Evolutionary conservation across 106 monocot genomes (phyloP).

Genomic region (Acanthochlamys bracteata): DNA sequence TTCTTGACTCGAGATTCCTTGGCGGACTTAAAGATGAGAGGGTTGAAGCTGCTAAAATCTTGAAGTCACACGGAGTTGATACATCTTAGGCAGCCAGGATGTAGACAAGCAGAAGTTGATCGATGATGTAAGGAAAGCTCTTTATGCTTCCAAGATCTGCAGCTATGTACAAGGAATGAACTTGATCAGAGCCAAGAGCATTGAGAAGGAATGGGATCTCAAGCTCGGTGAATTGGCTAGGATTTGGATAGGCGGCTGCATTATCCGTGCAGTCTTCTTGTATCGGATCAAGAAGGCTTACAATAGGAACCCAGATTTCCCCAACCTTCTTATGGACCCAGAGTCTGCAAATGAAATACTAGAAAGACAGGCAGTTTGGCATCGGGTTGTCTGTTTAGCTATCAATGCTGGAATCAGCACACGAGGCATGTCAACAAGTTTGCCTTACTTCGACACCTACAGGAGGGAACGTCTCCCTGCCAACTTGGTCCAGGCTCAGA

Average conservation of each 20-base stretch:
- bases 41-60: slow-evolving; percentile 44
- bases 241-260: slow-evolving; percentile 55
- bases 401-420: slow-evolving; percentile 37
- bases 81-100: slow-evolving; percentile 24
- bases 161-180: slow-evolving; percentile 58
- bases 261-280: slow-evolving; percentile 46
- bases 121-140: slow-evolving; percentile 43
- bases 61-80: slow-evolving; percentile 20
- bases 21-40: slow-evolving; percentile 47
- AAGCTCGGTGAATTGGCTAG: slow-evolving; percentile 43
- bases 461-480: slow-evolving; percentile 47
- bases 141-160: slow-evolving; percentile 51
- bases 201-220: slow-evolving; percentile 44
- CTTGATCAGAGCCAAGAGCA: slow-evolving; percentile 41
- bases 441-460: slow-evolving; percentile 53
- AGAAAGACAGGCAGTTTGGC: slow-evolving; percentile 42
- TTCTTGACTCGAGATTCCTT: slow-evolving; percentile 46
- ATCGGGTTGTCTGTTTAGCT: slow-evolving; percentile 37
- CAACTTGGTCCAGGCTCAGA: slow-evolving; percentile 51
- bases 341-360: slow-evolving; percentile 50
- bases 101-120: slow-evolving; percentile 34
- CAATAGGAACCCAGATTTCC: slow-evolving; percentile 33
- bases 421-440: slow-evolving; percentile 44
- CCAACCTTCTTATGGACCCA: slow-evolving; percentile 42
- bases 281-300: slow-evolving; percentile 50